These are phyloP conservation scores for Phtheirospermum japonicum DNA, from an alignment of 257 asterid genomes.

Conservation along the genomic window DNA sequence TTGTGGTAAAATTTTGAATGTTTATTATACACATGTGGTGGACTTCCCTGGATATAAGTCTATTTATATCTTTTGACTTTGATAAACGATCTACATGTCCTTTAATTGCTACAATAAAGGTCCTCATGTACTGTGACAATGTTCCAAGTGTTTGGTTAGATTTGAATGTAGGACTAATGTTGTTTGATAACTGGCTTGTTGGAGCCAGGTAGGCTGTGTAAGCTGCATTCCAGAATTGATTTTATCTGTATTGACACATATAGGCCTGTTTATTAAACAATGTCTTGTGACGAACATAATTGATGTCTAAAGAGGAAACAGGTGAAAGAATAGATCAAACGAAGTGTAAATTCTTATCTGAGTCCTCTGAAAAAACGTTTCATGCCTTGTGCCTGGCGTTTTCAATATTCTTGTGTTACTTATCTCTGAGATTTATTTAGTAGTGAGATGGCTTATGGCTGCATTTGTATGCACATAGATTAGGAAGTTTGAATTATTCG, in stretches of 20 bases:
- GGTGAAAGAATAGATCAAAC: not conserved
- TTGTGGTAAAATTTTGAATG: slow-evolving; percentile 38
- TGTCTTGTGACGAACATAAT: not conserved
- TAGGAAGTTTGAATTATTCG: not conserved
- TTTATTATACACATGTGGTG: slow-evolving; percentile 9
- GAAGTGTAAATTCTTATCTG: not conserved
- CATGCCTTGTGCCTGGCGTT: not conserved
- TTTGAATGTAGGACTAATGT: not conserved
- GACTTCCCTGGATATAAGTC: not conserved
- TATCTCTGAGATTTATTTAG: not conserved
- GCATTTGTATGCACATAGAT: not conserved
- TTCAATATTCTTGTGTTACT: not conserved
- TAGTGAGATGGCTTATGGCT: not conserved
- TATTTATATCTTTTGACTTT: not conserved
- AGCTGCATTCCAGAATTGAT: not conserved
- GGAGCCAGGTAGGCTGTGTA: not conserved
- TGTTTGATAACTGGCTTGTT: not conserved
- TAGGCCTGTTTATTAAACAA: not conserved
- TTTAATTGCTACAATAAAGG: not conserved
- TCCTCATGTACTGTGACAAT: not conserved
- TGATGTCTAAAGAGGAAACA: slow-evolving; percentile 2
- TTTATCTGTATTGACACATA: not conserved
- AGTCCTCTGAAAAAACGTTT: not conserved
- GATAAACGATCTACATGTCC: not conserved
- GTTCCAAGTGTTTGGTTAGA: not conserved